Percentiles rank a stretch among this genome's conserved stretches.
These are phyloP conservation scores for Akanthomyces dipterigenus DNA, from an alignment of 2,329 filamentous ascomycete genomes.

Conservation along the genomic window DNA sequence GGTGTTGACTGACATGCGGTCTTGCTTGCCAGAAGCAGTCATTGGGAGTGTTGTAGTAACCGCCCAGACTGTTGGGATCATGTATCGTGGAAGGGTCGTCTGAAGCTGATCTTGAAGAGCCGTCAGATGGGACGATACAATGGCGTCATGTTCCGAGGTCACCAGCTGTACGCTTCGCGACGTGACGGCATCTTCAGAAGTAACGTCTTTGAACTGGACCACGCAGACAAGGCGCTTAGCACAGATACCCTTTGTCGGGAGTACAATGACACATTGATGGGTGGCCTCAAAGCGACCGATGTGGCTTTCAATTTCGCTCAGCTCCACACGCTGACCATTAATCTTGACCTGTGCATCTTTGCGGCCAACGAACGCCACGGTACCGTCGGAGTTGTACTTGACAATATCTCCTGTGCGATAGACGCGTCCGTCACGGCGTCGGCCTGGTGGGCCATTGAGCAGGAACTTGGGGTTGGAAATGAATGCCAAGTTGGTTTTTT, in stretches of 20 bases:
- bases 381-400: constrained; percentile 33
- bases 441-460: not conserved
- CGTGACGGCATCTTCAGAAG: not conserved
- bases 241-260: not conserved
- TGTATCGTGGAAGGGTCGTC: not conserved
- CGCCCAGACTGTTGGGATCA: not conserved
- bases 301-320: constrained; percentile 25
- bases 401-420: constrained; percentile 46
- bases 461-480: constrained; percentile 29
- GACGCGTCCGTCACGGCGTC: constrained; percentile 15
- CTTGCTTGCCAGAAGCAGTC: not conserved
- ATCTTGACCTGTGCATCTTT: constrained; percentile 56
- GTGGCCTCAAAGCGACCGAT: not conserved
- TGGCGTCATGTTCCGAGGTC: not conserved
- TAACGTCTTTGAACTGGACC: not conserved
- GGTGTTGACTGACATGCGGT: not conserved
- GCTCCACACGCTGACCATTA: constrained; percentile 50
- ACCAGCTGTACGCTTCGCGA: not conserved
- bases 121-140: not conserved
- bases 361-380: constrained; percentile 39
- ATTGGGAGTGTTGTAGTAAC: not conserved
- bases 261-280: not conserved
- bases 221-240: not conserved
- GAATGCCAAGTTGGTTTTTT: constrained; percentile 39
- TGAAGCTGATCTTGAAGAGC: not conserved